Conservation (phyloP, 306 rosid genomes). For the Pterocarpus macrocarpus region DNA sequence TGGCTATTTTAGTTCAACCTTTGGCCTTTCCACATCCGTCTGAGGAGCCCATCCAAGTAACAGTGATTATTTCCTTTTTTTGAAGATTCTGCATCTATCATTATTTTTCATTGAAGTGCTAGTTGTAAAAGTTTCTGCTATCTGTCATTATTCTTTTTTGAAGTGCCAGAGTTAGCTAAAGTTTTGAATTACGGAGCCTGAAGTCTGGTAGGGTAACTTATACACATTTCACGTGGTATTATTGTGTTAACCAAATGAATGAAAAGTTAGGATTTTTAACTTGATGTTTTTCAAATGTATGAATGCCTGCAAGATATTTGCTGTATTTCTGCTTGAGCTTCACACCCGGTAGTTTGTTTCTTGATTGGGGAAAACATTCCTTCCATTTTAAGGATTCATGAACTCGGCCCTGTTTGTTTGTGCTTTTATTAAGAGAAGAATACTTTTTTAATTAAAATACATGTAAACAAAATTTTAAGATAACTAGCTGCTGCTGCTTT, state of each 20-base stretch:
- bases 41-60: slow-evolving; percentile 96
- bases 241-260: neutral
- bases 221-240: neutral
- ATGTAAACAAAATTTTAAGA: neutral
- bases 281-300: slow-evolving; percentile 29
- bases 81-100: slow-evolving; percentile 37
- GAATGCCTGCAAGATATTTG: slow-evolving; percentile 38
- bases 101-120: slow-evolving; percentile 36
- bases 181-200: slow-evolving; percentile 19
- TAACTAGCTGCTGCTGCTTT: neutral
- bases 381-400: slow-evolving; percentile 28
- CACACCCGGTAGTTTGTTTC: neutral
- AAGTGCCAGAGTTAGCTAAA: neutral
- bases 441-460: neutral
- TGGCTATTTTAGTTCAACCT: slow-evolving; percentile 96
- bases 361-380: neutral
- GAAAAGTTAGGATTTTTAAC: neutral
- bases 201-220: slow-evolving; percentile 15
- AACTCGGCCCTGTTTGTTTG: neutral
- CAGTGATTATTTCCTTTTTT: slow-evolving; percentile 24
- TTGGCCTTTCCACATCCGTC: slow-evolving; percentile 96
- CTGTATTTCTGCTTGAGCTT: slow-evolving; percentile 13
- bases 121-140: slow-evolving; percentile 32
- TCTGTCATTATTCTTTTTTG: neutral
- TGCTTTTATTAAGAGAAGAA: neutral